phyloP scores from a whole-genome alignment of 768 basidiomycete genomes.

The Agaricus subrufescens region DNA sequence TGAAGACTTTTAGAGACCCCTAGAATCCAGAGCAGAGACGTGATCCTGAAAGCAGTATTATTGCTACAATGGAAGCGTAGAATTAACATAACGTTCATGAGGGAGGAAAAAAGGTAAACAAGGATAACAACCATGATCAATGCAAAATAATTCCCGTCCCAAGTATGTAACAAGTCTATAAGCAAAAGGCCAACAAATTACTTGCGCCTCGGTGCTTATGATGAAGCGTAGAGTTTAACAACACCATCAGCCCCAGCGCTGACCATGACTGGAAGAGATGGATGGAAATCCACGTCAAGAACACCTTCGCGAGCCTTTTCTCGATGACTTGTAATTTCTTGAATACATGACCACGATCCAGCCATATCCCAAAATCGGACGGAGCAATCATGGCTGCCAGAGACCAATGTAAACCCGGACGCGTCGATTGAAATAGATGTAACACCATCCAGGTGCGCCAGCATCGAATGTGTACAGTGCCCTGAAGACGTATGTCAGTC shows the following conservation, averaged over 20 bases:
- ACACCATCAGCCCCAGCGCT: slow-evolving; percentile 96
- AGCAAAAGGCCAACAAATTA: slow-evolving; percentile 16
- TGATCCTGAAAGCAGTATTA: slow-evolving; percentile 10
- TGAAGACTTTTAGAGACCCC: neutral
- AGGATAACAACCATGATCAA: slow-evolving; percentile 19
- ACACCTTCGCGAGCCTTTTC: slow-evolving; percentile 91
- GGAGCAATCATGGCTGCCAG: slow-evolving; percentile 91
- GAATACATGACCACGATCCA: slow-evolving; percentile 73
- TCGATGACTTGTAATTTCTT: slow-evolving; percentile 87
- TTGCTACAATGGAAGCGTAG: slow-evolving; percentile 13
- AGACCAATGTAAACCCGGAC: slow-evolving; percentile 82
- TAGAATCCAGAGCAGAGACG: neutral
- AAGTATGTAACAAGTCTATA: slow-evolving; percentile 32
- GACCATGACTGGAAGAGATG: slow-evolving; percentile 79
- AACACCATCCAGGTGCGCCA: slow-evolving; percentile 88
- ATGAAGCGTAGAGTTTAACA: slow-evolving; percentile 86
- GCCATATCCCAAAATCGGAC: slow-evolving; percentile 93
- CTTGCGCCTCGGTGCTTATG: slow-evolving; percentile 36
- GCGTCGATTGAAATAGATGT: slow-evolving; percentile 89
- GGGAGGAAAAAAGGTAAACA: slow-evolving; percentile 22
- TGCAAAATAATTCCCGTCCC: slow-evolving; percentile 21
- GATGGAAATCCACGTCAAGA: slow-evolving; percentile 81
- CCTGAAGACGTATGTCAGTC: slow-evolving; percentile 34
- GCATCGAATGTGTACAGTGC: slow-evolving; percentile 85
- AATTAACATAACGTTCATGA: slow-evolving; percentile 19